Base-by-base conservation (phyloP, 176 grass and related monocot genomes). In the Lolium perenne region DNA sequence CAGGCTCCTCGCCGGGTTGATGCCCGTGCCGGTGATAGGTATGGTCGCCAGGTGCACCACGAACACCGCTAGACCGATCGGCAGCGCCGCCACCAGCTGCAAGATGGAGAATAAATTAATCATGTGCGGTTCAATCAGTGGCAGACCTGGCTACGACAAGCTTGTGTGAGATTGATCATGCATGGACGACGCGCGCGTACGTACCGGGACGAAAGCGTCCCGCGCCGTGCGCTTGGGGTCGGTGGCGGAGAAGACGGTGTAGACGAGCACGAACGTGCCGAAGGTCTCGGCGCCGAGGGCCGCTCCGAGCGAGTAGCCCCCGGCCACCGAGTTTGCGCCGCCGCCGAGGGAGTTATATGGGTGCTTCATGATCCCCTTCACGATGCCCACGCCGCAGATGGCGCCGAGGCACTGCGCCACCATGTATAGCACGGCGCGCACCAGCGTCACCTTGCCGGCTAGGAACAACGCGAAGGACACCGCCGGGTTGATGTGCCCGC, bases 181-280 rank as follows among this genome's bases (percentile, higher is more conserved):
- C 2, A 35, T 35, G 32, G 32, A 3, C 2, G 41, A 72, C 43
- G 12, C 23, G 8, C n/a, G 41, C 6, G 43, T 3, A 22, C 82
- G 56, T 63, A 95, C 94, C 0, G 94, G 91, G 38, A 97, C 59
- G 75, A 89, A 91, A 40, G 89, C 82, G 85, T 99, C 97, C 61
- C 94, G 97, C 26, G 97, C 97, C 79, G 54, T 99, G 87, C 97
- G 97, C 89, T 99, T 99, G 69, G 97, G 94, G 67, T 99, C 97
- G 71, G 97, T 99, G 84, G 97, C 97, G 68, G 97, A 94, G 94
- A 99, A 99, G 91, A 99, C 97, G 65, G 97, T 96, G 94, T 99
- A 99, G 18, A 94, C 94, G 71, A 99, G 97, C 0, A 99, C 97
- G 86, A 99, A 97, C 54, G 94, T 99, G 41, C 97, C 97, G 82